Base-by-base conservation (phyloP, 2,329 filamentous ascomycete genomes). In the Fusarium fujikuroi region DNA sequence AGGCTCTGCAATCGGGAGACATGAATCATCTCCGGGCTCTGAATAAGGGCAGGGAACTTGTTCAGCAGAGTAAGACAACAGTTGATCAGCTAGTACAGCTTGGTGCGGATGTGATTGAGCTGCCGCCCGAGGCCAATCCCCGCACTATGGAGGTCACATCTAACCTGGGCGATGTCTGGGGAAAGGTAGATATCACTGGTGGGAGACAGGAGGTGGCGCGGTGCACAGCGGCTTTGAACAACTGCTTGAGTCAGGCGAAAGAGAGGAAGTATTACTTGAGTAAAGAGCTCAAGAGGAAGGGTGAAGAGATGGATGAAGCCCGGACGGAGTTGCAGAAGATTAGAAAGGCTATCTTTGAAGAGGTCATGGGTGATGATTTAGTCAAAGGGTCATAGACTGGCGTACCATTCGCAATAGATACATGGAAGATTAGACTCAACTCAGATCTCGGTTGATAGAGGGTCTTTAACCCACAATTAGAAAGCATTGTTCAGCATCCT, bases 131-230 rank as follows among this genome's bases (percentile, higher is more conserved):
- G 25, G 84, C 89, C 52, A 83, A 84, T 1, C 81, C 84, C 44
- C 85, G 85, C 1, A 82, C 78, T 60, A 80, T 87, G 60, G 69
- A 72, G 21, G 37, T 70, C 7, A 73, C 61, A 14, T 66, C 66
- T 11, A 58, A 65, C 19, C 82, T 88, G 77, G 81, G 81, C 12
- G 87, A 89, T 64, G 84, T 86, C 80, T 82, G 82, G 6, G 87
- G 88, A 77, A 86, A 87, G 68, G 81, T 87, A 18, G 83, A 87
- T 77, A 86, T 90, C 66, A 84, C 87, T 73, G 76, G 81, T 21
- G 85, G 83, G 7, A 79, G 81, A 44, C 60, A 60, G 32, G 81
- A 85, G 66, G 79, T 84, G 5, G 72, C 82, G 12, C 75, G 80
- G 49, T 83, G 83, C 44, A 73, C 78, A 25, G 66, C 77, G 1